A percentile compares a stretch with the other conserved stretches of the same genome.
phyloP scores from a whole-genome alignment of 2,329 filamentous ascomycete species.

The Magnaporthales sp. region DNA sequence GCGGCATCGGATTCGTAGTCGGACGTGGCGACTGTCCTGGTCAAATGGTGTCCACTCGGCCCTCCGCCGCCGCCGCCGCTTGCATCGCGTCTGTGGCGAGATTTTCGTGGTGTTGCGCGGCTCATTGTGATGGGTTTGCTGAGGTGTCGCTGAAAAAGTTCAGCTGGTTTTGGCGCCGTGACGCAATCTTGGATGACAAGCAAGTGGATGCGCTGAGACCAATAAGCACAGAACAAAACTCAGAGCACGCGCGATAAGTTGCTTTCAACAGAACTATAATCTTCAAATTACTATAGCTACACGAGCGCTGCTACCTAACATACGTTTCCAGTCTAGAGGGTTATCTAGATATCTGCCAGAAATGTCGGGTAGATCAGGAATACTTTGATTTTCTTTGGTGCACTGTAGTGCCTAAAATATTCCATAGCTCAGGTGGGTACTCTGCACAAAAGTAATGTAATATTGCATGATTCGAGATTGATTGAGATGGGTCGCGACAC shows the following conservation, averaged over 20 bases:
- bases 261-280: not conserved
- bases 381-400: not conserved
- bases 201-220: not conserved
- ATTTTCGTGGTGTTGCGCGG: constrained; percentile 28
- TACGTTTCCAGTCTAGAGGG: too few relatives aligned
- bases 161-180: not conserved
- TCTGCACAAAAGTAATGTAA: not conserved
- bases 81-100: constrained; percentile 17
- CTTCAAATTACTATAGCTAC: not conserved
- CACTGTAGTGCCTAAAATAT: not conserved
- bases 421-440: not conserved
- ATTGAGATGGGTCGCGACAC: not conserved
- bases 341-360: too few relatives aligned
- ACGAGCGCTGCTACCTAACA: not conserved
- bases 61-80: constrained; percentile 14
- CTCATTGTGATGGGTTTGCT: constrained; percentile 29
- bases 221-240: not conserved
- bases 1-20: constrained; percentile 62
- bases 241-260: not conserved
- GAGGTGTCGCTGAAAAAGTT: not conserved
- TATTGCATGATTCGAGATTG: not conserved
- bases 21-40: constrained; percentile 29
- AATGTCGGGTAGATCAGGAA: too few relatives aligned
- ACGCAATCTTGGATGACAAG: not conserved
- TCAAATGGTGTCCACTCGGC: constrained; percentile 28